phyloP scores from a whole-genome alignment of 352 stramenopile species.

The Phytophthora agathidicida region DNA sequence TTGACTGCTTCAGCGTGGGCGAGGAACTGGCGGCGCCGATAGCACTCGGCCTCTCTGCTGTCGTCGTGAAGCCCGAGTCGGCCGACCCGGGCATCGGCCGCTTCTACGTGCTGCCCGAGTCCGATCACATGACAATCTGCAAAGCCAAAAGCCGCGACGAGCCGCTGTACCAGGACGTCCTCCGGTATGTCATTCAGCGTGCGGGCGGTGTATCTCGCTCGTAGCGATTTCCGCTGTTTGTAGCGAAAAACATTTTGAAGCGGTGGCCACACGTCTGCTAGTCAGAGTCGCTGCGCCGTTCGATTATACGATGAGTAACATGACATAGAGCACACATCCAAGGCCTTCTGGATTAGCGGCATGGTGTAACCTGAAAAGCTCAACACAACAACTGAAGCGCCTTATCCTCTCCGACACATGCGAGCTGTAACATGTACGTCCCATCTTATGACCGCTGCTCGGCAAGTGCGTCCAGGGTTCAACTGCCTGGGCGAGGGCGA shows the following conservation, averaged over 20 bases:
- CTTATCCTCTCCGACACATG: constrained; percentile 8
- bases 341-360: background rate
- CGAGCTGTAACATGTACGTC: constrained; percentile 5
- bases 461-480: constrained; percentile 22
- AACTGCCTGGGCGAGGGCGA: background rate
- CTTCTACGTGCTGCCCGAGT: constrained; percentile 65
- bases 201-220: background rate
- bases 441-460: constrained; percentile 16
- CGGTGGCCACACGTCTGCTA: background rate
- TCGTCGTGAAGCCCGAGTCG: constrained; percentile 81
- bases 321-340: constrained; percentile 27
- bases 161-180: constrained; percentile 66
- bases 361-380: constrained; percentile 6
- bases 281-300: constrained; percentile 7
- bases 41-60: constrained; percentile 69
- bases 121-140: constrained; percentile 90
- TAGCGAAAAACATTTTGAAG: constrained; percentile 14
- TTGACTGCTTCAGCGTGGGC: constrained; percentile 77
- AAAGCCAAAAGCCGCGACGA: constrained; percentile 75
- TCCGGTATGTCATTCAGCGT: constrained; percentile 42
- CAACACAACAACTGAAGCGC: constrained; percentile 7
- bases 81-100: constrained; percentile 71
- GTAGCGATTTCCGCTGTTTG: constrained; percentile 15
- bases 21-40: constrained; percentile 67
- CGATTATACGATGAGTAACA: constrained; percentile 23